Base-by-base conservation (phyloP, 257 asterid genomes). In the Eustoma russellianum region DNA sequence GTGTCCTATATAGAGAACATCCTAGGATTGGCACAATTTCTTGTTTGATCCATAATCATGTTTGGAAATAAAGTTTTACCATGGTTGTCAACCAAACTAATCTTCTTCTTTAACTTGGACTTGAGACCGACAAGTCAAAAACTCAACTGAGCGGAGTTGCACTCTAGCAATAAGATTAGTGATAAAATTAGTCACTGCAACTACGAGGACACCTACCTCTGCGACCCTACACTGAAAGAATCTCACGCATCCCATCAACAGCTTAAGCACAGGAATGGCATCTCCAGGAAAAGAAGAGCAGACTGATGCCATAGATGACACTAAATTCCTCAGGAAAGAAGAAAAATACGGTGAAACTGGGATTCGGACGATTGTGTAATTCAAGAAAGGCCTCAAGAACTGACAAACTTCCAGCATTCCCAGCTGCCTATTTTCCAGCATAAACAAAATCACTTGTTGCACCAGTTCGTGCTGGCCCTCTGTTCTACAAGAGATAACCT, bases 331-430 rank as follows among this genome's bases (percentile, higher is more conserved):
- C 56, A 58, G 14, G 38, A 85, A 82, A 33, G 80, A 64, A 41
- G 78, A 62, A 55, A 71, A 52, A 46, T 81, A 62, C 56, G 64
- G 70, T 13, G 67, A 64, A 50, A 59, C 50, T 16, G 94, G 75
- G 66, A 50, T 67, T 59, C 63, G 75, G 62, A 92, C 65, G 46
- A 85, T 59, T 13, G 85, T 73, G 81, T 74, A 77, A 68, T 83
- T 88, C 63, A 92, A 62, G 71, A 92, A 79, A 67, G 97, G 94
- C 60, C 74, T 66, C 77, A 92, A 53, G 73, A 82, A 88, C n/a
- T 85, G 88, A 79, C 93, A 84, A 65, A 83, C 83, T 16, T 79
- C 76, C 54, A 69, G 74, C 79, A 74, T 74, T 63, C 94, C 86
- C 19, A 76, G 63, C 57, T 79, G 78, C 64, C 71, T 88, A 64